These are phyloP conservation scores for Aspergillus japonicus DNA, from an alignment of 2,329 filamentous ascomycete species.

Conservation along the genomic window DNA sequence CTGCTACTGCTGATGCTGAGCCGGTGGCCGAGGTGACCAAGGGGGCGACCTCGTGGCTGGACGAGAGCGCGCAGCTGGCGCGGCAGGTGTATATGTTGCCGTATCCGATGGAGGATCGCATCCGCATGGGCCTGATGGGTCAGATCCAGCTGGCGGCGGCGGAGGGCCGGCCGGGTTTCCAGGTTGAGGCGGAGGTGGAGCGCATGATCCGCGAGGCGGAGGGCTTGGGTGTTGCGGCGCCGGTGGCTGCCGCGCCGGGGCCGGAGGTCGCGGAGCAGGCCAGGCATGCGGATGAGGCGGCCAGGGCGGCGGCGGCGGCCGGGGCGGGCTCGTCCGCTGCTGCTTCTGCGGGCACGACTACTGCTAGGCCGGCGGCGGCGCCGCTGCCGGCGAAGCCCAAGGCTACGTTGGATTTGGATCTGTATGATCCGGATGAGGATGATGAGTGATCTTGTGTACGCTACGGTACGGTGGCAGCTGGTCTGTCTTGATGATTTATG, in stretches of 20 bases:
- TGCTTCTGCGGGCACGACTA: background rate
- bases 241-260: slow-evolving; percentile 34
- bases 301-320: slow-evolving; percentile 34
- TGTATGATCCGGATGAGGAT: slow-evolving; percentile 48
- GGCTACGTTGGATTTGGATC: slow-evolving; percentile 43
- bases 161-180: slow-evolving; percentile 54
- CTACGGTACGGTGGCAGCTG: background rate
- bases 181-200: slow-evolving; percentile 54
- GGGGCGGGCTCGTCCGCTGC: slow-evolving; percentile 28
- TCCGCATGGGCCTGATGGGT: slow-evolving; percentile 47
- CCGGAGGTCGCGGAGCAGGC: slow-evolving; percentile 33
- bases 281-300: slow-evolving; percentile 33
- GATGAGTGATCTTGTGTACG: slow-evolving; percentile 31
- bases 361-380: slow-evolving; percentile 15
- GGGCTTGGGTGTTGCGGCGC: slow-evolving; percentile 51
- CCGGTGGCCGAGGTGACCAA: slow-evolving; percentile 41
- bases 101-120: slow-evolving; percentile 46
- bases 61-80: slow-evolving; percentile 42
- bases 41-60: slow-evolving; percentile 42
- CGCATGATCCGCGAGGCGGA: slow-evolving; percentile 54
- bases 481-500: background rate
- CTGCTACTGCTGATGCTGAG: slow-evolving; percentile 12
- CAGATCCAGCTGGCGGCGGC: slow-evolving; percentile 44
- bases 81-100: slow-evolving; percentile 44
- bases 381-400: slow-evolving; percentile 35